These are phyloP conservation scores for Trichoderma arundinaceum DNA, from an alignment of 2,329 filamentous ascomycete species.

Conservation along the genomic window DNA sequence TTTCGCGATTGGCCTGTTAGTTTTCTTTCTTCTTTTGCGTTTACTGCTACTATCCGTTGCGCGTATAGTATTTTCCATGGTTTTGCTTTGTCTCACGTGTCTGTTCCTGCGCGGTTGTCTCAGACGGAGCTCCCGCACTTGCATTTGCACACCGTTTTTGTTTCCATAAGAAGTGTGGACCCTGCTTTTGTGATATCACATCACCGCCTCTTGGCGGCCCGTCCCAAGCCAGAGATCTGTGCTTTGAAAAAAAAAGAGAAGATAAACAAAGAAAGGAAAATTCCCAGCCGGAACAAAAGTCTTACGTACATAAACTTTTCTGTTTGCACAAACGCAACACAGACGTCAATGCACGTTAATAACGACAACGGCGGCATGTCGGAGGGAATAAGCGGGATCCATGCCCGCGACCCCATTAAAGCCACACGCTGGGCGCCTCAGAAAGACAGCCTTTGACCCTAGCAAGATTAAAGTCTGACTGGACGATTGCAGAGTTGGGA, in stretches of 20 bases:
- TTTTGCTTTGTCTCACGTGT: slow-evolving; percentile 5
- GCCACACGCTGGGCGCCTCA: slow-evolving; percentile 27
- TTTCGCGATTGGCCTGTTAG: background rate
- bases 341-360: slow-evolving; percentile 1
- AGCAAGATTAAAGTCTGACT: slow-evolving; percentile 13
- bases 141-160: slow-evolving; percentile 1
- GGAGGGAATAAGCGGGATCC: slow-evolving; percentile 27
- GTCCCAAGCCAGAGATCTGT: background rate
- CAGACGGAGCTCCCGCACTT: background rate
- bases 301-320: too few species aligned
- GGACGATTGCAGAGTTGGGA: slow-evolving; percentile 14
- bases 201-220: slow-evolving; percentile 27
- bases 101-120: slow-evolving; percentile 10
- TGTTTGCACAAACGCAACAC: background rate
- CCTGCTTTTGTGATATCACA: slow-evolving; percentile 21
- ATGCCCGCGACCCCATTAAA: slow-evolving; percentile 19
- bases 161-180: background rate
- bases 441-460: slow-evolving; percentile 5
- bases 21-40: background rate
- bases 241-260: background rate
- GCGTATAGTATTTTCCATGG: background rate
- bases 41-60: background rate
- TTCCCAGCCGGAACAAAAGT: too few species aligned
- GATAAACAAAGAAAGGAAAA: background rate
- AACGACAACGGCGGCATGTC: slow-evolving; percentile 19